Base-by-base conservation (phyloP, 371 early-diverging fungal genomes). In the Circinella umbellata region DNA sequence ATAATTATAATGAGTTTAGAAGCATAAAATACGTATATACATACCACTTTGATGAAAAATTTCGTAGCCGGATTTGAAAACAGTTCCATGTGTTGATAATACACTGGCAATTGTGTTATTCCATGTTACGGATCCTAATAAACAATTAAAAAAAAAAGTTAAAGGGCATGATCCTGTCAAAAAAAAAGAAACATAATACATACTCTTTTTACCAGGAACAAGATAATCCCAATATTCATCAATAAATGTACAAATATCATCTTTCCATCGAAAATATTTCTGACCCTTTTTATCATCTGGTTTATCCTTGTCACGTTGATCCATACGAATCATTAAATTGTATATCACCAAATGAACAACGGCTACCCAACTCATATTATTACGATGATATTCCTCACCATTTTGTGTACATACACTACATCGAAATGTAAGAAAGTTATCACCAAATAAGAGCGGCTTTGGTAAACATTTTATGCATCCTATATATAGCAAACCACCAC, bases 51-150 rank as follows among this genome's bases (percentile, higher is more conserved):
- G 81, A 17, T 80, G 72, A 57, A 79, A 76, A 35, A 87, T 88
- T 37, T 92, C 93, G n/a, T 90, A 83, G 20, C 95, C 95, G 3
- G 94, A 93, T n/a, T 81, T 73, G 63, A 95, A 95, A 37, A 92
- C 82, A 27, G 82, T 80, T 20, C 86, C 85, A 37, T 94, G 93
- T 4, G 93, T 93, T 7, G 95, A 94, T 14, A 95, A 71, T 5
- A 90, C 90, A 55, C 92, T 92, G 0, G 95, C 94, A 27, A 93
- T 85, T 1, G 93, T 93, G 69, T 92, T 93, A 42, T 88, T 85
- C 92, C 93, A 92, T 1, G 92, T 92, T 1, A 84, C 76, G 0
- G 90, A 87, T 67, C 86, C 86, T 86, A 61, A 39, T 64, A 47
- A 18, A 42, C 35, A 46, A 14, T 15, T 4, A 42, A 3, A 42